Percentiles rank a stretch among this genome's conserved stretches.
Conservation (phyloP, 176 grass and related monocot species). For the Thalia dealbata region DNA sequence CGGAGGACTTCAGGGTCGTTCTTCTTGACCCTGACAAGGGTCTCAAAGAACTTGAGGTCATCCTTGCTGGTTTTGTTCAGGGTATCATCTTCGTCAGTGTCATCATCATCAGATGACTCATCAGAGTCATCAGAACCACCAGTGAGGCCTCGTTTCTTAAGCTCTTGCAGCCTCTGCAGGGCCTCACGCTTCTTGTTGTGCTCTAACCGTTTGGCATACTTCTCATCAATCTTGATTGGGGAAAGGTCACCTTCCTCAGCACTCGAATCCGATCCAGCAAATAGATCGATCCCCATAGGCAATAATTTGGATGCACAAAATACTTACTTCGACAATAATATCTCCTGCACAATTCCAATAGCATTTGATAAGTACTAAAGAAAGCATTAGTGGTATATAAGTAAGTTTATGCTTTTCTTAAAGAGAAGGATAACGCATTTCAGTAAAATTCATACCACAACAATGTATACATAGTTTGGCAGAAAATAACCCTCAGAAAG, state of each 20-base stretch:
- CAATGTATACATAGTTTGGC: too few species aligned
- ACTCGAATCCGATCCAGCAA: slow-evolving; percentile 27
- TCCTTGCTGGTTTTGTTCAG: slow-evolving; percentile 25
- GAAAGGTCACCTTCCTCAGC: slow-evolving; percentile 32
- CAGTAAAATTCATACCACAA: too few species aligned
- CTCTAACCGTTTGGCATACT: slow-evolving; percentile 51
- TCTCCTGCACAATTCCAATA: too few species aligned
- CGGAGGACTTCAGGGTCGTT: slow-evolving; percentile 52
- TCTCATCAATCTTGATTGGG: slow-evolving; percentile 66
- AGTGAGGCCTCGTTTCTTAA: slow-evolving; percentile 42
- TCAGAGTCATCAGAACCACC: slow-evolving; percentile 1
- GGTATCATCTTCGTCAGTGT: slow-evolving; percentile 15
- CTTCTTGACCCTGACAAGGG: slow-evolving; percentile 55
- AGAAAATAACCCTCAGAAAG: too few species aligned
- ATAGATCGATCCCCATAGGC: slow-evolving; percentile 34
- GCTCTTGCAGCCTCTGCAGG: slow-evolving; percentile 44
- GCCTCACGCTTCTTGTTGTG: slow-evolving; percentile 84
- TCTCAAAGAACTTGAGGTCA: slow-evolving; percentile 45
- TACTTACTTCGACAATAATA: too few species aligned
- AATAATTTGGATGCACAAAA: not conserved
- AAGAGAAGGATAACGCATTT: too few species aligned
- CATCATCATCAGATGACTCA: slow-evolving; percentile 22
- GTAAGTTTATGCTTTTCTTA: too few species aligned
- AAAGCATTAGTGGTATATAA: too few species aligned
- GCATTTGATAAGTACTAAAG: too few species aligned